These are phyloP conservation scores for Esteya vermicola DNA, from an alignment of 2,329 filamentous ascomycete species.

Conservation along the genomic window DNA sequence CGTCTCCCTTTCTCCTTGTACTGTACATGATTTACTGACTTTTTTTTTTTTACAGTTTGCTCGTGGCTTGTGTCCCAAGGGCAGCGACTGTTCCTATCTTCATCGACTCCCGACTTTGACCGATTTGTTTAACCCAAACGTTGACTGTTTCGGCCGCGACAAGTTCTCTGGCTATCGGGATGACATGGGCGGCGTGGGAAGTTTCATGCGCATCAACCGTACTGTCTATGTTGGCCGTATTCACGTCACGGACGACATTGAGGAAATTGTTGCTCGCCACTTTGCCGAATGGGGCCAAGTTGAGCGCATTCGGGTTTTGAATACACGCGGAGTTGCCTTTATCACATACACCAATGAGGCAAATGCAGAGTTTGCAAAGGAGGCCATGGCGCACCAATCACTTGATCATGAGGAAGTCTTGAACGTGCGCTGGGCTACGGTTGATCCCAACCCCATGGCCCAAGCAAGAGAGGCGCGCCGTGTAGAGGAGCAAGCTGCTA, in stretches of 20 bases:
- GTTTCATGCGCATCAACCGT: constrained; percentile 84
- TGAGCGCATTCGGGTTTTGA: constrained; percentile 77
- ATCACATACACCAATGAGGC: constrained; percentile 88
- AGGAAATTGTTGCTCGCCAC: constrained; percentile 87
- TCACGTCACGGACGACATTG: constrained; percentile 91
- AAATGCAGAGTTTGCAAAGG: constrained; percentile 81
- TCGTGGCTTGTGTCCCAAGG: constrained; percentile 59
- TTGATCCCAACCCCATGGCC: constrained; percentile 88
- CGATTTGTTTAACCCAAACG: constrained; percentile 84
- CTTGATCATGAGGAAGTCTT: constrained; percentile 85
- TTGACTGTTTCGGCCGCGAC: constrained; percentile 90
- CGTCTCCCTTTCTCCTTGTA: not conserved
- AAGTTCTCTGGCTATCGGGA: constrained; percentile 88
- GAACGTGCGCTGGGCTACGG: constrained; percentile 94
- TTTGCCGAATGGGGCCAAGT: constrained; percentile 95
- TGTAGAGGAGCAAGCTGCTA: constrained; percentile 91
- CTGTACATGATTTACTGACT: not conserved
- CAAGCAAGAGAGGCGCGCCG: constrained; percentile 79
- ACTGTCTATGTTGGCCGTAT: constrained; percentile 90
- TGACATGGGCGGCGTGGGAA: constrained; percentile 95
- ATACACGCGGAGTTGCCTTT: constrained; percentile 80
- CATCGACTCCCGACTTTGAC: constrained; percentile 77
- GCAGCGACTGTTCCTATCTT: constrained; percentile 86
- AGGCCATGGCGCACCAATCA: constrained; percentile 90
- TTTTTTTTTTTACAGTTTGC: constrained; percentile 56